These are phyloP conservation scores for Coemansia sp. DNA, from an alignment of 371 early-diverging fungal genomes.

Conservation along the genomic window DNA sequence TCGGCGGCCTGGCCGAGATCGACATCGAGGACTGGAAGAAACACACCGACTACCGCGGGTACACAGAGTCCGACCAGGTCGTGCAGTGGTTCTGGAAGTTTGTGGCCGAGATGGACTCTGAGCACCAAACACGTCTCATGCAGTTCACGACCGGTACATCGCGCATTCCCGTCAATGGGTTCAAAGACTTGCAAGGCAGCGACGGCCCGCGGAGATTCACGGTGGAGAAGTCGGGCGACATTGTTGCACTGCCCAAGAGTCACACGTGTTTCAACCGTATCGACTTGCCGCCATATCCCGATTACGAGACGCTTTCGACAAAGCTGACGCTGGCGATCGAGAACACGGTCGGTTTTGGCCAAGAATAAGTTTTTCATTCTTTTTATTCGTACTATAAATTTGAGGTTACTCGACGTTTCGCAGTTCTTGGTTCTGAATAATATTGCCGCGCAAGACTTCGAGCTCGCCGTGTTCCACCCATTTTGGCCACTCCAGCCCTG, in stretches of 20 bases:
- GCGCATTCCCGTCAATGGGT: conserved; percentile 97
- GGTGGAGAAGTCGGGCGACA: conserved; percentile 92
- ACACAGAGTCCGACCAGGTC: conserved; percentile 93
- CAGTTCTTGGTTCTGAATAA: conserved; percentile 43
- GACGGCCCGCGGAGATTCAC: conserved; percentile 96
- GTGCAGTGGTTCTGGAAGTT: conserved; percentile 98
- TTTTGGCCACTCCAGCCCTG: conserved; percentile 43
- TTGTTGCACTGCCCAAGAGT: conserved; percentile 81
- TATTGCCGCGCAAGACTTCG: conserved; percentile 42
- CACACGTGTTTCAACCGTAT: conserved; percentile 98
- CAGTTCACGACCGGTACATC: conserved; percentile 99
- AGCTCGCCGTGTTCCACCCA: conserved; percentile 46
- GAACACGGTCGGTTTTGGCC: conserved; percentile 84
- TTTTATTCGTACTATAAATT: neutral
- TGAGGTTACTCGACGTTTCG: conserved; percentile 2
- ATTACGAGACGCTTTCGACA: conserved; percentile 60
- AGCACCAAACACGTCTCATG: conserved; percentile 90
- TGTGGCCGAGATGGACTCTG: conserved; percentile 83
- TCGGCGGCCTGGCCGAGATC: conserved; percentile 98
- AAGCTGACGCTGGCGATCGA: conserved; percentile 92
- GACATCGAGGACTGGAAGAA: conserved; percentile 99
- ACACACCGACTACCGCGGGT: conserved; percentile 96
- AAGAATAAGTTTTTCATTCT: conserved; percentile 44
- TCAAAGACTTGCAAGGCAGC: conserved; percentile 95
- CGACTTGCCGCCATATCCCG: conserved; percentile 87